Conservation (phyloP, 2,329 filamentous ascomycete genomes). For the Ceratocystis ficicola region DNA sequence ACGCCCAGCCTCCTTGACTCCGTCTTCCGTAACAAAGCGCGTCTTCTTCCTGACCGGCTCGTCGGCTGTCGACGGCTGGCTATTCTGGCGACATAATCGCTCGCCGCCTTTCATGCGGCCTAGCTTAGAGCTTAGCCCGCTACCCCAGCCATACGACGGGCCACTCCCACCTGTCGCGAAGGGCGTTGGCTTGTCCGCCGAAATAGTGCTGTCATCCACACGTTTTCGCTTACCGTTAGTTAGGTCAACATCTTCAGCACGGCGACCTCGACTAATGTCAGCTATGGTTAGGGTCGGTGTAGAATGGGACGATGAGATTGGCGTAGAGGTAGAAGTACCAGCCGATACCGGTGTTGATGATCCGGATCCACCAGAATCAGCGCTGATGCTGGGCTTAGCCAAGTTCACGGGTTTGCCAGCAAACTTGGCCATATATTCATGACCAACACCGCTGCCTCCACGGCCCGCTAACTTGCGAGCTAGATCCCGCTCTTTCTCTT, state of each 20-base stretch:
- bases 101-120: conserved; percentile 51
- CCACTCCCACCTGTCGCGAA: conserved; percentile 25
- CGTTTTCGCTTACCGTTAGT: conserved; percentile 52
- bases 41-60: conserved; percentile 56
- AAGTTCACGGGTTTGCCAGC: background rate
- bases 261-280: conserved; percentile 32
- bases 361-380: background rate
- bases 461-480: conserved; percentile 53
- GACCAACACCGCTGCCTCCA: conserved; percentile 50
- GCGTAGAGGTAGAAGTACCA: conserved; percentile 14
- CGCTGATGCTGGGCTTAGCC: background rate
- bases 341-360: background rate
- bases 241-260: conserved; percentile 40
- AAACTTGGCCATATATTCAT: conserved; percentile 51
- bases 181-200: conserved; percentile 33
- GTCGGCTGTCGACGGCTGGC: conserved; percentile 27
- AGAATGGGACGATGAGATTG: conserved; percentile 33
- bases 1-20: conserved; percentile 63
- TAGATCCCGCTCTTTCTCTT: conserved; percentile 62
- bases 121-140: conserved; percentile 43
- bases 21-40: conserved; percentile 65
- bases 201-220: conserved; percentile 36
- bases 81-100: conserved; percentile 31
- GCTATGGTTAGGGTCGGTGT: conserved; percentile 32
- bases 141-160: conserved; percentile 43